Conservation (phyloP, 1,284 basidiomycete species). For the Cystobasidium sp. region DNA sequence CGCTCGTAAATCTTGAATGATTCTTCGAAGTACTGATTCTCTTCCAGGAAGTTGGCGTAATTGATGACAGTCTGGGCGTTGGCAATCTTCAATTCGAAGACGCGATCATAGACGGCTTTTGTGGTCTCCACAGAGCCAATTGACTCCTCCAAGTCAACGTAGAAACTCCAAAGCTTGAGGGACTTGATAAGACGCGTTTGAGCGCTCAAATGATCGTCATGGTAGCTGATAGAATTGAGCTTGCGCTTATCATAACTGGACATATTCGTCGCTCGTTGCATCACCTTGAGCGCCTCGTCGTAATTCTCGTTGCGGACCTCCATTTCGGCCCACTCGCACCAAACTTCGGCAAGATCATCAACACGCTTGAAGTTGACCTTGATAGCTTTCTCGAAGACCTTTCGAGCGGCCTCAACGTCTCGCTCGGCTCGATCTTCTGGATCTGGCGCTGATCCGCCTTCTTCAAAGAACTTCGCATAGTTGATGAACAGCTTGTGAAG, state of each 20-base stretch:
- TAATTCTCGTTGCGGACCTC: conserved; percentile 97
- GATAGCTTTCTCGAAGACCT: conserved; percentile 88
- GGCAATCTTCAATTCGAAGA: conserved; percentile 96
- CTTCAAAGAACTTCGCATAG: conserved; percentile 97
- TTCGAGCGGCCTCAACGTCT: conserved; percentile 82
- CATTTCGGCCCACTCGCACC: conserved; percentile 99
- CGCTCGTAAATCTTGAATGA: conserved; percentile 99
- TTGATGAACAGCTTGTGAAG: conserved; percentile 89
- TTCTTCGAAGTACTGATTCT: conserved; percentile 97
- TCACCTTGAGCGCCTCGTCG: conserved; percentile 88
- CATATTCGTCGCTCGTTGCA: conserved; percentile 81
- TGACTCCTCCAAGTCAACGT: conserved; percentile 95
- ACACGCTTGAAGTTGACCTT: conserved; percentile 93
- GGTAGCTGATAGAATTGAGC: conserved; percentile 81
- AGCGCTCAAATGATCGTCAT: conserved; percentile 87
- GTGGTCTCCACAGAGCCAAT: conserved; percentile 90
- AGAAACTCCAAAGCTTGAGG: conserved; percentile 98
- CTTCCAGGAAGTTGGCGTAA: conserved; percentile 94
- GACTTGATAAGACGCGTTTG: conserved; percentile 96
- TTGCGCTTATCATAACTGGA: conserved; percentile 75
- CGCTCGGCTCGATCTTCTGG: conserved; percentile 67
- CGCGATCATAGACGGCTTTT: conserved; percentile 94
- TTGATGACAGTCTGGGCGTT: conserved; percentile 96
- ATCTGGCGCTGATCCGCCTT: conserved; percentile 68
- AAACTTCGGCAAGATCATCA: conserved; percentile 96